phyloP scores from a whole-genome alignment of 2,329 filamentous ascomycete species.

The Sarocladium kiliense region DNA sequence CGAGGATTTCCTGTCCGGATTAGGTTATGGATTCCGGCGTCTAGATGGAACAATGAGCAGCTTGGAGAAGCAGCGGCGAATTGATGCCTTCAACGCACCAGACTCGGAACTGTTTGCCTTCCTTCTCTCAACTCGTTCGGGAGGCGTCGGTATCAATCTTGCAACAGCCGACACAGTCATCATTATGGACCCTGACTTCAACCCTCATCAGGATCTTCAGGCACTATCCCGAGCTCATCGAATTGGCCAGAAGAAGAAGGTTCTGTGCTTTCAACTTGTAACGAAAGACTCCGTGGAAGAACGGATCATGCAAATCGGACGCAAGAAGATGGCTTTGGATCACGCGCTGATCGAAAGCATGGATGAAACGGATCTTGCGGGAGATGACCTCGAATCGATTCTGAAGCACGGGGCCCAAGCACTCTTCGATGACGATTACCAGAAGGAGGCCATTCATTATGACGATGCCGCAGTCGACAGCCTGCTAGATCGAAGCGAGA shows the following conservation, averaged over 20 bases:
- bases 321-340: constrained; percentile 93
- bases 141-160: constrained; percentile 95
- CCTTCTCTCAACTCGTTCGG: constrained; percentile 86
- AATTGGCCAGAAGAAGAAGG: constrained; percentile 94
- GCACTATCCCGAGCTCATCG: constrained; percentile 90
- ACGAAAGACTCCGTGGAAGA: constrained; percentile 87
- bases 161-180: constrained; percentile 97
- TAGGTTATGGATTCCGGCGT: constrained; percentile 69
- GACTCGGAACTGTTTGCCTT: constrained; percentile 83
- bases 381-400: constrained; percentile 79
- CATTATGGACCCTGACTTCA: constrained; percentile 95
- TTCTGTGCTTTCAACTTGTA: constrained; percentile 91
- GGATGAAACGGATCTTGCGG: constrained; percentile 74
- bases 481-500: constrained; percentile 78
- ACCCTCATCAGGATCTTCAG: constrained; percentile 96
- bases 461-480: constrained; percentile 80
- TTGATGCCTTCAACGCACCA: constrained; percentile 87
- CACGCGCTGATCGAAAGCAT: constrained; percentile 92
- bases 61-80: constrained; percentile 86
- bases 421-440: constrained; percentile 71
- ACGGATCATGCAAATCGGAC: constrained; percentile 91
- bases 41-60: constrained; percentile 81
- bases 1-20: constrained; percentile 81
- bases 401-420: constrained; percentile 82
- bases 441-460: constrained; percentile 71